These are phyloP conservation scores for Sporothrix euskadiensis DNA, from an alignment of 2,329 filamentous ascomycete genomes.

Conservation along the genomic window DNA sequence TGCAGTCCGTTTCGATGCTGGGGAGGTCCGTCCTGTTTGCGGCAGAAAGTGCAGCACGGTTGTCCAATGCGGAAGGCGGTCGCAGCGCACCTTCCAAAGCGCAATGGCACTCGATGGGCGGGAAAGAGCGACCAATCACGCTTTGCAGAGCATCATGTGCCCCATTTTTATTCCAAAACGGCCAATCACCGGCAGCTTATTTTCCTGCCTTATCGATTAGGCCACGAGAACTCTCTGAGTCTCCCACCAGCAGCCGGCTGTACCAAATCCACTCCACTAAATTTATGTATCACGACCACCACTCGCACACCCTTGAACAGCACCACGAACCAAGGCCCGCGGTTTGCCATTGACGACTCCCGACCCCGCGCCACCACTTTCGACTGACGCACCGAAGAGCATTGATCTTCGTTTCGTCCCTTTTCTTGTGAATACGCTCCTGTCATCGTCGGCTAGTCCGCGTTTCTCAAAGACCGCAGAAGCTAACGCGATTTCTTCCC, in stretches of 20 bases:
- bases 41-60: constrained; percentile 13
- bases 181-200: constrained; percentile 31
- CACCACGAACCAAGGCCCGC: constrained; percentile 12
- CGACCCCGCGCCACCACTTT: neutral
- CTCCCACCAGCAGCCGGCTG: neutral
- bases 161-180: neutral
- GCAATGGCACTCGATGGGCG: neutral
- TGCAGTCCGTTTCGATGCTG: neutral
- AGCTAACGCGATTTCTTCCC: neutral
- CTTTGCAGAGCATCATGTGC: neutral
- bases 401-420: neutral
- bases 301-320: neutral
- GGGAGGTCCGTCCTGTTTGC: constrained; percentile 9
- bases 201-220: constrained; percentile 29
- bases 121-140: neutral
- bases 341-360: constrained; percentile 24
- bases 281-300: constrained; percentile 16
- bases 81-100: neutral
- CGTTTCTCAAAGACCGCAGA: neutral
- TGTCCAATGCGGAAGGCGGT: constrained; percentile 23
- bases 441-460: neutral
- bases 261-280: constrained; percentile 12
- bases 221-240: constrained; percentile 14
- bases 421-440: neutral
- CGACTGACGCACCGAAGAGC: constrained; percentile 1